Base-by-base conservation (phyloP, 148 eudicot genomes). In the Cornus kousa region DNA sequence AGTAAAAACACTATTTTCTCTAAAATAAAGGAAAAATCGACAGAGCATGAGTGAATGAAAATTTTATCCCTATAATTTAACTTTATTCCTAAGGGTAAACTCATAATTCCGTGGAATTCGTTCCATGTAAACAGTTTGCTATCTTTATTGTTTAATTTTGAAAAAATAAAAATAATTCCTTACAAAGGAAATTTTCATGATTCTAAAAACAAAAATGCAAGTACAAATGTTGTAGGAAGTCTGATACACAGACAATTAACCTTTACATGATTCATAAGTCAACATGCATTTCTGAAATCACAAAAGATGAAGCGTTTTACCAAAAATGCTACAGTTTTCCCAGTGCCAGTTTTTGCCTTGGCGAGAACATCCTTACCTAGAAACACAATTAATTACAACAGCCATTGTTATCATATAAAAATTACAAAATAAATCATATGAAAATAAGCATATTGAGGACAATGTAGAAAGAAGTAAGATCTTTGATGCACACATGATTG, bases 261-360 rank as follows among this genome's bases (percentile, higher is more conserved):
- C 67, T 35, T 68, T 28, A 43, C 62, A 31, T 40, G 50, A 69
- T 22, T 8, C 64, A 64, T 16, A 43, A 69, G 66, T 33, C 14
- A 33, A 67, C 35, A 50, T 57, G 3, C 22, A 59, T 60, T 35
- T 23, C 53, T 22, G 72, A 37, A 75, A 69, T 75, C 59, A 71
- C 48, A 4, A 67, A 73, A 76, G 75, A 50, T 70, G 28, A 67
- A 77, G 72, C 37, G 64, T 70, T 67, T 87, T 87, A 97, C 99
- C 98, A 97, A 71, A 91, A 97, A 97, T 50, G 99, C 99, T n/a
- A 97, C 97, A 35, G 99, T 97, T 89, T 97, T 97, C 72, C 99
- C 99, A 33, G 99, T 97, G 86, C 99, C 99, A 64, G 99, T 97
- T 82, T 77, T 94, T 81, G 99, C 99, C 85, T 97, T 97, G 24